Conservation (phyloP, 441 rosid species). For the Gossypium aridum region DNA sequence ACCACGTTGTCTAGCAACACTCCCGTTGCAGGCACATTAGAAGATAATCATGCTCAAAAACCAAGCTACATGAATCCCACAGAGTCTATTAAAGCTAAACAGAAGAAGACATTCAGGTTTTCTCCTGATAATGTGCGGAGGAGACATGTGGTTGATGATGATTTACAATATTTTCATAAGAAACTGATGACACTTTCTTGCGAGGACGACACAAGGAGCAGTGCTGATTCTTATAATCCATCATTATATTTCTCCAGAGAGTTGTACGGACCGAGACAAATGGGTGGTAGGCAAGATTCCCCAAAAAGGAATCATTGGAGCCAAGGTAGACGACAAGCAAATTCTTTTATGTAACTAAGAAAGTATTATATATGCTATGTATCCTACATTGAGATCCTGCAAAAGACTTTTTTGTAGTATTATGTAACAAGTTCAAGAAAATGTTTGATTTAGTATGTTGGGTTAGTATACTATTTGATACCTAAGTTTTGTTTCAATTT, state of each 20-base stretch:
- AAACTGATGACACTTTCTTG: conserved; percentile 33
- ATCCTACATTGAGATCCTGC: neutral
- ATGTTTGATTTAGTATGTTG: neutral
- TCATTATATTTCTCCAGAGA: conserved; percentile 25
- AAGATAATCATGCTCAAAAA: conserved; percentile 26
- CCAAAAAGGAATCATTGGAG: conserved; percentile 12
- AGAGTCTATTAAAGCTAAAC: conserved; percentile 46
- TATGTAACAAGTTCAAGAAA: neutral
- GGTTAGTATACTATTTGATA: neutral
- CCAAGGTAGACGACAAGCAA: neutral
- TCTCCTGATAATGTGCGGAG: conserved; percentile 17
- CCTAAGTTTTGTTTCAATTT: neutral
- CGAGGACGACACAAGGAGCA: conserved; percentile 28
- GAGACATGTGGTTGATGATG: conserved; percentile 26
- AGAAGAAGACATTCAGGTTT: conserved; percentile 27
- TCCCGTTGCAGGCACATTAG: conserved; percentile 21
- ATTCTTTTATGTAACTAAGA: neutral
- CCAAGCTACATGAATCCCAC: conserved; percentile 61
- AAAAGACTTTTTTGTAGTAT: conserved; percentile 8
- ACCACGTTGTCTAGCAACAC: conserved; percentile 23
- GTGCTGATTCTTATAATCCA: conserved; percentile 39
- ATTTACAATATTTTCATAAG: conserved; percentile 24
- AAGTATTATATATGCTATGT: neutral
- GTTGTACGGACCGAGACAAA: conserved; percentile 36
- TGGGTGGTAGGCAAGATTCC: conserved; percentile 26